These are phyloP conservation scores for Scheffersomyces lignicola DNA, from an alignment of 1,139 yeast species.

Conservation along the genomic window DNA sequence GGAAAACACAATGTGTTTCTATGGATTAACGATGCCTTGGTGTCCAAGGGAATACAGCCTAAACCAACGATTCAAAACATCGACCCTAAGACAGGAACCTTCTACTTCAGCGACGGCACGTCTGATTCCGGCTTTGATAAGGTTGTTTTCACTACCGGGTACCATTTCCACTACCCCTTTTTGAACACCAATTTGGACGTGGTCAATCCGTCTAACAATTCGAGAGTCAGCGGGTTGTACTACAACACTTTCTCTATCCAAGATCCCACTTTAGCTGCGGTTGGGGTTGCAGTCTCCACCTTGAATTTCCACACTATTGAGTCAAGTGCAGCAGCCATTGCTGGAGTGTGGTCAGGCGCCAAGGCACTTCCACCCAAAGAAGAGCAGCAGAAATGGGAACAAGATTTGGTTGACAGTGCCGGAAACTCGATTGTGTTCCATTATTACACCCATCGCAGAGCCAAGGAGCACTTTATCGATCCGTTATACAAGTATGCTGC, in stretches of 20 bases:
- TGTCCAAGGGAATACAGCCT: constrained; percentile 32
- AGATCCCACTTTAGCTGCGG: constrained; percentile 45
- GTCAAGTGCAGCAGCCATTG: constrained; percentile 43
- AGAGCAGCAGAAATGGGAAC: constrained; percentile 34
- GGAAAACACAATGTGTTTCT: constrained; percentile 28
- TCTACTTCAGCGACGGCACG: constrained; percentile 31
- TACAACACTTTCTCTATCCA: constrained; percentile 37
- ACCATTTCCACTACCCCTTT: constrained; percentile 38
- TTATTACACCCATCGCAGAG: constrained; percentile 22
- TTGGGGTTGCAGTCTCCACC: constrained; percentile 40
- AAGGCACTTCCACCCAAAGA: constrained; percentile 25
- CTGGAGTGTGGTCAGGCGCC: constrained; percentile 46
- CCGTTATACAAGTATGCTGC: constrained; percentile 21
- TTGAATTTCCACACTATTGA: constrained; percentile 45
- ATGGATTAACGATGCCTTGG: constrained; percentile 38
- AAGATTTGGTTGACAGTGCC: constrained; percentile 16
- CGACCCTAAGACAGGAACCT: constrained; percentile 23
- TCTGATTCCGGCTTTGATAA: constrained; percentile 24
- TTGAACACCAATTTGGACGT: constrained; percentile 21
- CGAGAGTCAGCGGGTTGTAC: constrained; percentile 38
- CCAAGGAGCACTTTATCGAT: constrained; percentile 23
- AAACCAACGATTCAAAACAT: constrained; percentile 29
- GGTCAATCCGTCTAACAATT: constrained; percentile 23
- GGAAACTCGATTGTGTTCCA: constrained; percentile 28
- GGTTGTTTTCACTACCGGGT: constrained; percentile 37